Evolutionary conservation across 805 yeast genomes (phyloP).

Genomic region (Nakazawaea holstii): DNA sequence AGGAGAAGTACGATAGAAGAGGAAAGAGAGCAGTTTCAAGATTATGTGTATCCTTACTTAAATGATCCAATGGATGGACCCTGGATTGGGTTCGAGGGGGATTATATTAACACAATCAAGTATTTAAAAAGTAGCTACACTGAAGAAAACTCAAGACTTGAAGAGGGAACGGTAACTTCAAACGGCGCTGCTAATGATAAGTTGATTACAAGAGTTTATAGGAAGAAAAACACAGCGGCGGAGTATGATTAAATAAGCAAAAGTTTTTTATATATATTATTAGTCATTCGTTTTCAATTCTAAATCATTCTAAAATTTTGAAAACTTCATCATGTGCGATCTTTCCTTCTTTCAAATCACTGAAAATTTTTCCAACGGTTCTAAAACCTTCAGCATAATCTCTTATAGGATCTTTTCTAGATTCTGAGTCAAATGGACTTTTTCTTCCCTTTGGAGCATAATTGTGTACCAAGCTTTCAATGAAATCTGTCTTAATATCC

Average conservation of each 20-base stretch:
- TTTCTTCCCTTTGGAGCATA: conserved; percentile 21
- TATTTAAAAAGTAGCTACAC: conserved; percentile 11
- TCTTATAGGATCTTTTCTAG: conserved; percentile 15
- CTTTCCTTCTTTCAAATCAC: conserved; percentile 10
- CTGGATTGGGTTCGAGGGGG: conserved; percentile 53
- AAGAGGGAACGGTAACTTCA: background rate
- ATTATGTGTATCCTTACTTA: conserved; percentile 45
- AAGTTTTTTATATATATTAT: background rate
- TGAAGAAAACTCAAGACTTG: background rate
- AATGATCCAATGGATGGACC: conserved; percentile 47
- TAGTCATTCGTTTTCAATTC: background rate
- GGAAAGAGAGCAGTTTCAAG: conserved; percentile 45
- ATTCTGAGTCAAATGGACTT: conserved; percentile 22
- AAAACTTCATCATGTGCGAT: conserved; percentile 16
- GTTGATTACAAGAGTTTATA: background rate
- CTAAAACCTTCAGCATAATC: conserved; percentile 15
- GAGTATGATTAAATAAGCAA: conserved; percentile 5
- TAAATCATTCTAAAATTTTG: background rate
- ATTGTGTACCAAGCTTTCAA: conserved; percentile 17
- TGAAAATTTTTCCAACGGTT: conserved; percentile 11
- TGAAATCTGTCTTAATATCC: conserved; percentile 18
- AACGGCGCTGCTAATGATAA: background rate
- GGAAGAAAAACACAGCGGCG: conserved; percentile 9
- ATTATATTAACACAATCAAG: conserved; percentile 36
- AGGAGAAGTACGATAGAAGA: conserved; percentile 53